Conservation (phyloP, 176 grass and related monocot species). For the Oryza brachyantha region DNA sequence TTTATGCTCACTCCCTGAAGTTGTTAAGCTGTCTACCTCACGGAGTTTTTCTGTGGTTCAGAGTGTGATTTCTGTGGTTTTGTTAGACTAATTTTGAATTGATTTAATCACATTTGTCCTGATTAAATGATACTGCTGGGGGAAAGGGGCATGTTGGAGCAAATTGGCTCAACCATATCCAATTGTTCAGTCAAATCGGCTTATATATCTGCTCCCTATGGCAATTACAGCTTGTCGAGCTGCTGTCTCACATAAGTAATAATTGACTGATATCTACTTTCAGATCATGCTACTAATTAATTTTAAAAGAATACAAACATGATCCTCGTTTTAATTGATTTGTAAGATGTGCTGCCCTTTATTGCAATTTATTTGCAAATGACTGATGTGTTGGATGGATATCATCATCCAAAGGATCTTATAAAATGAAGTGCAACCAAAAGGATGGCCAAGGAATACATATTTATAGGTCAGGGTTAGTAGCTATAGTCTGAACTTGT, state of each 20-base stretch:
- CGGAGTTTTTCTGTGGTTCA: background rate
- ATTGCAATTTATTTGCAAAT: background rate
- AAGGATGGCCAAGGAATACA: background rate
- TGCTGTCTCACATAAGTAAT: background rate
- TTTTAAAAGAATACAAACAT: background rate
- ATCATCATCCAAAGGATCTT: background rate
- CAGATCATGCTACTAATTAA: background rate
- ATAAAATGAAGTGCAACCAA: background rate
- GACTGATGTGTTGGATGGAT: slow-evolving; percentile 10
- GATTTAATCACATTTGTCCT: background rate
- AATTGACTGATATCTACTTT: background rate
- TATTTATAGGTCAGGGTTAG: background rate
- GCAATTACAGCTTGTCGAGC: background rate
- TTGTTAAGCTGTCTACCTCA: background rate
- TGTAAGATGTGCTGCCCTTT: background rate
- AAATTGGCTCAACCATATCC: background rate
- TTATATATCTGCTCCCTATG: background rate
- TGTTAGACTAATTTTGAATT: background rate
- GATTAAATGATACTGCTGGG: background rate
- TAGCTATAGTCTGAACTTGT: background rate
- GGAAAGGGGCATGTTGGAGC: too few species aligned
- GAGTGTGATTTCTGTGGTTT: background rate
- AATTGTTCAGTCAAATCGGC: background rate
- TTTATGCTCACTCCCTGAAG: background rate
- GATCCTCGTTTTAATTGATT: background rate